Percentiles rank a stretch among this genome's conserved stretches.
Conservation (phyloP, 169 alveolate species). For the Cryptosporidium ryanae region DNA sequence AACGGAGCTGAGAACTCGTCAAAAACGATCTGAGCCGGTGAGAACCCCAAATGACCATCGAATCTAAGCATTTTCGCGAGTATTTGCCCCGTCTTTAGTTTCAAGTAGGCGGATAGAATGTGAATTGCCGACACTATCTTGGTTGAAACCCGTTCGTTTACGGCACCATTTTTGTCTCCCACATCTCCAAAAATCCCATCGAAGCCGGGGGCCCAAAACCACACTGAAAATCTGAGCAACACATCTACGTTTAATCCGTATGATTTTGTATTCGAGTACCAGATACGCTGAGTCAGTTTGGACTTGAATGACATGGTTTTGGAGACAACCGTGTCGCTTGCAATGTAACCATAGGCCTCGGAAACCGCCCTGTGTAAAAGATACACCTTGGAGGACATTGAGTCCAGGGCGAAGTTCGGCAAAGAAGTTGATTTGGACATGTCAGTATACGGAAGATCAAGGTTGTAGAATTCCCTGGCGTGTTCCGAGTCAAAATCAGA, state of each 20-base stretch:
- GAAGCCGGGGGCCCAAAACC: slow-evolving; percentile 2
- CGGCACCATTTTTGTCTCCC: too few species aligned
- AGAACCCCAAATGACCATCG: too few species aligned
- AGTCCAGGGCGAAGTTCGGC: neutral
- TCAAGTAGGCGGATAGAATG: too few species aligned
- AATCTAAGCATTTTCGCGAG: too few species aligned
- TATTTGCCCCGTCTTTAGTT: too few species aligned
- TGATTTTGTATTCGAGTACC: slow-evolving; percentile 11
- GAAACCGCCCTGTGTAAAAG: slow-evolving; percentile 9
- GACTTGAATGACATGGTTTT: slow-evolving; percentile 30
- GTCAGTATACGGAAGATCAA: too few species aligned
- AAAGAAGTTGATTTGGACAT: neutral
- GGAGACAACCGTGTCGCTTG: neutral
- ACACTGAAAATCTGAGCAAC: neutral
- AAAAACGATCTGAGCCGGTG: neutral
- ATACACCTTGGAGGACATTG: neutral
- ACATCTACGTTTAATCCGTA: slow-evolving; percentile 2
- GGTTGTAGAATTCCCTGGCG: too few species aligned
- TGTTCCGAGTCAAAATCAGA: too few species aligned
- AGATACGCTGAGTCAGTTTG: neutral
- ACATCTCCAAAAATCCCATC: too few species aligned
- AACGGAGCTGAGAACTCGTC: slow-evolving; percentile 37
- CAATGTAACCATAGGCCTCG: neutral
- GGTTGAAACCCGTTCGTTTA: too few species aligned
- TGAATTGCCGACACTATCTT: too few species aligned